Base-by-base conservation (phyloP, 805 yeast species). In the Barnettozyma botsteinii region DNA sequence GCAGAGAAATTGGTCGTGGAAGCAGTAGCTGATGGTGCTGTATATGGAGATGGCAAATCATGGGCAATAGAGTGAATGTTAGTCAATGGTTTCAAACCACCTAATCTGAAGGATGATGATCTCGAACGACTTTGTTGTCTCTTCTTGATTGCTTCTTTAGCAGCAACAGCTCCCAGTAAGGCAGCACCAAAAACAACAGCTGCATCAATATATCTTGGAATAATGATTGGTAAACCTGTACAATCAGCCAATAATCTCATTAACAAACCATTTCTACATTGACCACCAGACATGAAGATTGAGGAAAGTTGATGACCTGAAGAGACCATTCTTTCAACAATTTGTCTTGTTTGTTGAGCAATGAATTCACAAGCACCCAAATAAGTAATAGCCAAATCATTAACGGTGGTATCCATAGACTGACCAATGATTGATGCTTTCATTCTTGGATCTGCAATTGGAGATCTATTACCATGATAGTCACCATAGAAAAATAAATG, bases 131-230 rank as follows among this genome's bases (percentile, higher is more conserved):
- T 31, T 5, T 27, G 18, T 11, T 31, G 19, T 40, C 40, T 47
- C 27, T 35, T 38, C 43, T 50, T 37, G 32, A 73, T 72, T 12
- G 73, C 72, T 45, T 75, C 79, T 50, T 81, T 80, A 10, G 93
- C 87, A 4, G 98, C 98, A 46, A 81, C 87, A 2, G 98, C 97
- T 28, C 98, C 98, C 46, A 93, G 70, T 58, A 93, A 67, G 0
- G 98, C 98, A 4, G 96, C 75, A 19, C 98, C 98, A 57, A 91
- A 85, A 3, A 93, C 98, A 29, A 93, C 98, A 2, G 97, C 95
- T 1, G 97, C 93, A 58, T 91, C 98, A 53, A 91, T 88, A 62
- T 93, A 89, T 55, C 91, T 75, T 35, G 98, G 98, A 47, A 91
- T 86, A 35, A 93, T 77, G 43, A 93, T 80, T 14, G 97, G 96